Conservation (phyloP, 371 early-diverging fungal species). For the Mucor lusitanicus region DNA sequence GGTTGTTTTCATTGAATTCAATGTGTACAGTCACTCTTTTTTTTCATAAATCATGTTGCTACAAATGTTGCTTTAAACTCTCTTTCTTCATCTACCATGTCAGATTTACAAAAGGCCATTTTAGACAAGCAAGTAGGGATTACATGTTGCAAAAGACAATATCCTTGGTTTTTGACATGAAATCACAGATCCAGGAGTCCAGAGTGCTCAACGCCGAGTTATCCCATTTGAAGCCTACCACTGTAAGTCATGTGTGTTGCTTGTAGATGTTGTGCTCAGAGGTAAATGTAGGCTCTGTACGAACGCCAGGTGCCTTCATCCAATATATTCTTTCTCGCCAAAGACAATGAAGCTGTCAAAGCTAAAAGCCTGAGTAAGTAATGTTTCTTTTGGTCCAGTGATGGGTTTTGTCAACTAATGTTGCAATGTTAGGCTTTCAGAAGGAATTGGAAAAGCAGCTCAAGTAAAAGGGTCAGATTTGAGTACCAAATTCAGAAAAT, state of each 20-base stretch:
- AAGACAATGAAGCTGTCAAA: constrained; percentile 22
- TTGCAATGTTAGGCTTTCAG: constrained; percentile 4
- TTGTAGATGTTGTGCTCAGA: no score
- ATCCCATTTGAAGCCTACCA: constrained; percentile 17
- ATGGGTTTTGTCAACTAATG: neutral
- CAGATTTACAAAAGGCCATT: constrained; percentile 7
- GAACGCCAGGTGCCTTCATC: constrained; percentile 35
- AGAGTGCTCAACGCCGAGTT: constrained; percentile 27
- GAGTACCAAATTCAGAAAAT: neutral
- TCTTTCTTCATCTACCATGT: constrained; percentile 2
- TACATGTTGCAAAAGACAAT: neutral
- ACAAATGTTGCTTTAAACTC: neutral
- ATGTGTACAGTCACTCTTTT: constrained; percentile 12
- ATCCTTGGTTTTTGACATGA: neutral
- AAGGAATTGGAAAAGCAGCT: constrained; percentile 14
- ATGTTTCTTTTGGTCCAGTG: neutral
- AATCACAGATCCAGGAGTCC: constrained; percentile 19
- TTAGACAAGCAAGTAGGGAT: constrained; percentile 12
- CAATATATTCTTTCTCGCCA: constrained; percentile 28
- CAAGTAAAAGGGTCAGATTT: neutral
- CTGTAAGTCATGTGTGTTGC: constrained; percentile 12
- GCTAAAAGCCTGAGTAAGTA: constrained; percentile 17
- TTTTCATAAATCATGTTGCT: neutral
- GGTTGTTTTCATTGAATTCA: neutral
- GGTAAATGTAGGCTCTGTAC: constrained; percentile 12